Conservation (phyloP, 495 filamentous ascomycete genomes). For the Penicillium mononematosum region DNA sequence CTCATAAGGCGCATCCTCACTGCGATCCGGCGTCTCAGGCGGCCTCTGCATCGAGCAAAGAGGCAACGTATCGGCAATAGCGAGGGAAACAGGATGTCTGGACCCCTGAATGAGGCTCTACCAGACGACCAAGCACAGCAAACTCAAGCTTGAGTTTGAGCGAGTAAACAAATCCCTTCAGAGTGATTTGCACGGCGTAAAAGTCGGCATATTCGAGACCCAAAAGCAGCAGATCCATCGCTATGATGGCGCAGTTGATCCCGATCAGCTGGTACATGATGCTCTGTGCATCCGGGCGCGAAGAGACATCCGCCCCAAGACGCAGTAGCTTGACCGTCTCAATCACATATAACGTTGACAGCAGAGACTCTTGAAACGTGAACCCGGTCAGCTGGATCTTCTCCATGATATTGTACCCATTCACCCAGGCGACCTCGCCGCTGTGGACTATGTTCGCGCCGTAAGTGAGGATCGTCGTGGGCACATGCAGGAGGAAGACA, state of each 20-base stretch:
- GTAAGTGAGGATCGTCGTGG: conserved; percentile 51
- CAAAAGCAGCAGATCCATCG: conserved; percentile 51
- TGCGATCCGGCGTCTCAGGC: conserved; percentile 12
- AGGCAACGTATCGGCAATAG: conserved; percentile 30
- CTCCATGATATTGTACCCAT: conserved; percentile 54
- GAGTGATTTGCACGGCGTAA: conserved; percentile 55
- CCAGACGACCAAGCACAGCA: conserved; percentile 55
- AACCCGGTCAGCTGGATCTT: conserved; percentile 57
- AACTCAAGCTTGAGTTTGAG: conserved; percentile 66
- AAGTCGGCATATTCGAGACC: conserved; percentile 49
- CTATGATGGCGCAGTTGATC: conserved; percentile 53
- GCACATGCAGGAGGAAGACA: conserved; percentile 47
- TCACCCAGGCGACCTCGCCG: conserved; percentile 33
- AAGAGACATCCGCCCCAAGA: conserved; percentile 37
- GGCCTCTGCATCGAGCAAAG: conserved; percentile 23
- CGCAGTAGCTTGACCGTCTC: conserved; percentile 53
- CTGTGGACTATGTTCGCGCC: conserved; percentile 42
- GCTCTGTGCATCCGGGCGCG: conserved; percentile 35
- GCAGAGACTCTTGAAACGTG: conserved; percentile 55
- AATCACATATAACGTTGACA: conserved; percentile 58
- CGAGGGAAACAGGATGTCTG: conserved; percentile 28
- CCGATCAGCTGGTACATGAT: conserved; percentile 55
- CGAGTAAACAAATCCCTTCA: conserved; percentile 61
- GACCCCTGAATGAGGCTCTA: conserved; percentile 41
- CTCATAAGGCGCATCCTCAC: conserved; percentile 8